Base-by-base conservation (phyloP, 805 yeast genomes). In the Kuraishia capsulata region DNA sequence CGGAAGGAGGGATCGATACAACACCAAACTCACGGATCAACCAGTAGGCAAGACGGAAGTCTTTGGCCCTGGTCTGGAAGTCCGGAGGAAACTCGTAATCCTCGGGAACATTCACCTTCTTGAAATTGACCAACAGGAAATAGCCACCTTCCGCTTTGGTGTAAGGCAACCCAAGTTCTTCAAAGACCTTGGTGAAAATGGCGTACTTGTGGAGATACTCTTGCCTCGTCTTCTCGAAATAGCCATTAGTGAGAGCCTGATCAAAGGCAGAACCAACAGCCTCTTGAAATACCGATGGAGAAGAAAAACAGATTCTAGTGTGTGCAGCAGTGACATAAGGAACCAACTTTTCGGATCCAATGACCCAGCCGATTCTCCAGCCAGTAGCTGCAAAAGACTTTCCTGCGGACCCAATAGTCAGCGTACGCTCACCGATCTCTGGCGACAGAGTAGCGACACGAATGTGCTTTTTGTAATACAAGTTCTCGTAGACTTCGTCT, bases 311-410 rank as follows among this genome's bases (percentile, higher is more conserved):
- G 50, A 92, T 90, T 61, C 98, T 75, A 2, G 96, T 87, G 60
- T 92, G 96, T 0, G 97, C 97, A 20, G 83, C 73, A 5, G 87
- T 71, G 4, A 80, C 95, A 54, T 84, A 86, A 47, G 81, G 78
- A 50, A 92, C 68, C 46, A 89, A 66, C 23, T 82, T 84, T n/a
- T 83, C 69, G 39, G 84, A 81, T 5, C 96, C 97, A 44, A 89
- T 79, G 29, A 90, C 71, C 94, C 95, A 92, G 39, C 98, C 98
- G 38, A 92, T 75, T 67, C 98, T 80, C 97, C 97, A 92, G 39
- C 98, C 98, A 10, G 98, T 92, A 33, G 96, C 96, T n/a, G 96
- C 95, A 65, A 92, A 92, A 0, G 96, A 78, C 61, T 92, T 92
- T 45, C 98, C 98, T 5, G 97, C 98, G 21, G 96, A 86, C 1